Evolutionary conservation across 2,329 filamentous ascomycete species (phyloP), one percentile per base, ranked within the genome.

Genomic region (Stachybotrys echinatus): DNA sequence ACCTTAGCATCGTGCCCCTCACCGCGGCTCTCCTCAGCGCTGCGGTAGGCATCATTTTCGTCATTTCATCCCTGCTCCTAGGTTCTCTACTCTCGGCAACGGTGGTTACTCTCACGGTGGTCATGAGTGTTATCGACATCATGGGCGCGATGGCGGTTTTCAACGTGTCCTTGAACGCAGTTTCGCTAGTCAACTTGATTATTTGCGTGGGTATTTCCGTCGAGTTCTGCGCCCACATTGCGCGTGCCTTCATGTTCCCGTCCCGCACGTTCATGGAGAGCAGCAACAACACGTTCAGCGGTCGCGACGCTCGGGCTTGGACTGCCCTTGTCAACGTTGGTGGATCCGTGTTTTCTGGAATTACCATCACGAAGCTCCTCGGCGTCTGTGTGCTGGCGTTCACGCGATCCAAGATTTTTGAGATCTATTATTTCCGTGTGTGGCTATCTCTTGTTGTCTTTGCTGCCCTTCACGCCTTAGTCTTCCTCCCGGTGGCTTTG

Each of bases 391-490:
- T 99, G 34, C 75, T 99, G 19, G 94, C 94, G 0, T 99, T 96
- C 63, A 99, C 94, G 7, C 77, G 89, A 47, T 95, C 89, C 68
- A 99, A 97, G 81, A 99, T 99, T 63, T 99, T 99, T 61, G 95
- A 99, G 74, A 90, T 99, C 51, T 99, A 99, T 72, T 99, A 99
- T 71, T 99, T 99, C 78, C 82, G 94, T 42, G 88, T 99, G 42
- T 99, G 94, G 94, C 74, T 96, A 18, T 87, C 92, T 6, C 80
- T 99, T 49, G 92, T 99, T 12, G 67, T 95, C 10, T 92, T 96
- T 67, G 95, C 92, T 3, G 89, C 89, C 7, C 79, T 85, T 10
- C 94, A 99, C 67, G 90, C 94, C 1, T 75, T 99, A 45, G 80
- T 99, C 7, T 95, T 97, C 67, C 73, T 99, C 59, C 94, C 94